Conservation (phyloP, 1,139 yeast species). For the Lodderomyces theae region DNA sequence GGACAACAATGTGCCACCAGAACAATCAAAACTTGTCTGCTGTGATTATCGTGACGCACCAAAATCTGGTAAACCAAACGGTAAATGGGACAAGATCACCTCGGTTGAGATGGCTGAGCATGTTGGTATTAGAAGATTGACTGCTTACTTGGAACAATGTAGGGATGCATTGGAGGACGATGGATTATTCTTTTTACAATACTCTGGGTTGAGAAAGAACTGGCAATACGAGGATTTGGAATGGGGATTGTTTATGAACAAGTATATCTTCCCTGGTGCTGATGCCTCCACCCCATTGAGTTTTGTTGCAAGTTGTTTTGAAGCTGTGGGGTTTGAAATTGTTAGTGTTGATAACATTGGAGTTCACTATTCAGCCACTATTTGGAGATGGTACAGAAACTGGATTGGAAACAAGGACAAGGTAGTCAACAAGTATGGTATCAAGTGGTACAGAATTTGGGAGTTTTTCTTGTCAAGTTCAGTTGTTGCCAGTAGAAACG, state of each 20-base stretch:
- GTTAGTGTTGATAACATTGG: slow-evolving; percentile 86
- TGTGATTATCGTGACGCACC: slow-evolving; percentile 92
- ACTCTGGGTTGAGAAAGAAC: slow-evolving; percentile 85
- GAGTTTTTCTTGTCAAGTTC: slow-evolving; percentile 84
- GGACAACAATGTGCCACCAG: slow-evolving; percentile 62
- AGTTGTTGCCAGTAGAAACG: slow-evolving; percentile 84
- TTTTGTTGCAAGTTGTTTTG: slow-evolving; percentile 74
- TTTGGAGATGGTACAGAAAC: slow-evolving; percentile 95
- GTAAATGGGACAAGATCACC: slow-evolving; percentile 81
- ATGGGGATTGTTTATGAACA: slow-evolving; percentile 97
- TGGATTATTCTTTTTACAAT: slow-evolving; percentile 83
- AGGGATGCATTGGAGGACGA: slow-evolving; percentile 87
- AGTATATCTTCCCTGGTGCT: slow-evolving; percentile 96
- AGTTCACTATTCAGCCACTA: slow-evolving; percentile 86
- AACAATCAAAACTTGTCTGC: slow-evolving; percentile 78
- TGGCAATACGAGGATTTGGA: slow-evolving; percentile 94
- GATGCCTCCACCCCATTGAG: slow-evolving; percentile 94
- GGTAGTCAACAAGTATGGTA: slow-evolving; percentile 77
- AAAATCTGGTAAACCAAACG: slow-evolving; percentile 51
- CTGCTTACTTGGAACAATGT: slow-evolving; percentile 73
- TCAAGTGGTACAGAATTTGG: slow-evolving; percentile 93
- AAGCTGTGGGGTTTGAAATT: slow-evolving; percentile 83
- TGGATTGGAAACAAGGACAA: slow-evolving; percentile 84
- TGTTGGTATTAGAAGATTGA: slow-evolving; percentile 86
- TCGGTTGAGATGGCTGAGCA: slow-evolving; percentile 97